These are phyloP conservation scores for Phytophthora tentaculata DNA, from an alignment of 352 stramenopile species.

Conservation along the genomic window DNA sequence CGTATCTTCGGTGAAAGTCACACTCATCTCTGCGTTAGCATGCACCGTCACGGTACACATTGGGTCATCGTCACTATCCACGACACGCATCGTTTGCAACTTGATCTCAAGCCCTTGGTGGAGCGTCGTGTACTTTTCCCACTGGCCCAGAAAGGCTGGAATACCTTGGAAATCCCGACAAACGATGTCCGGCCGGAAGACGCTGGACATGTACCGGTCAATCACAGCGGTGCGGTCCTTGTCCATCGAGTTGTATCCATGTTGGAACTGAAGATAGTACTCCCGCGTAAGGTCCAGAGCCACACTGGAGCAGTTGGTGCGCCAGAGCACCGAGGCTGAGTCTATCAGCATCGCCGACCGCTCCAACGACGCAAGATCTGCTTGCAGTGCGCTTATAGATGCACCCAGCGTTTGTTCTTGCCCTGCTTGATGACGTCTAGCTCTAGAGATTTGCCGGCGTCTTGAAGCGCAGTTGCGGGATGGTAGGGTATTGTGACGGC, in stretches of 20 bases:
- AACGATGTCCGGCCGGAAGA: slow-evolving; percentile 43
- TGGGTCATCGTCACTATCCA: slow-evolving; percentile 40
- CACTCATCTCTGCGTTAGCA: slow-evolving; percentile 37
- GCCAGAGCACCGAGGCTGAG: slow-evolving; percentile 42
- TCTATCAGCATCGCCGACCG: slow-evolving; percentile 43
- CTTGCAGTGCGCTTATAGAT: slow-evolving; percentile 41
- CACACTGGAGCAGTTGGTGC: slow-evolving; percentile 43
- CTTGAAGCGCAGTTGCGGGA: slow-evolving; percentile 39
- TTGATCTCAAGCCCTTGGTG: slow-evolving; percentile 43
- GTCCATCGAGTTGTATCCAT: slow-evolving; percentile 43
- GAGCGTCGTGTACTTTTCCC: slow-evolving; percentile 62
- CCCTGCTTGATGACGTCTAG: background rate
- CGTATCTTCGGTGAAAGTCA: slow-evolving; percentile 47
- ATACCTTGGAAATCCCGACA: slow-evolving; percentile 55
- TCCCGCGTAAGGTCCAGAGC: slow-evolving; percentile 45
- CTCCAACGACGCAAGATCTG: slow-evolving; percentile 41
- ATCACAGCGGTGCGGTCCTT: slow-evolving; percentile 3
- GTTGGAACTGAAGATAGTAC: slow-evolving; percentile 51
- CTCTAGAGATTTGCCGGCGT: slow-evolving; percentile 16
- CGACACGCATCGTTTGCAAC: slow-evolving; percentile 35
- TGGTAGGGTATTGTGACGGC: background rate
- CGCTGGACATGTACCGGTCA: slow-evolving; percentile 40
- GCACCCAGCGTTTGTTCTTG: slow-evolving; percentile 18
- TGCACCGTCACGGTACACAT: slow-evolving; percentile 44
- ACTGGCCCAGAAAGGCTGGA: slow-evolving; percentile 50